Evolutionary conservation across 1,284 basidiomycete species (phyloP).

Genomic region (Coniferiporia sulphurascens): DNA sequence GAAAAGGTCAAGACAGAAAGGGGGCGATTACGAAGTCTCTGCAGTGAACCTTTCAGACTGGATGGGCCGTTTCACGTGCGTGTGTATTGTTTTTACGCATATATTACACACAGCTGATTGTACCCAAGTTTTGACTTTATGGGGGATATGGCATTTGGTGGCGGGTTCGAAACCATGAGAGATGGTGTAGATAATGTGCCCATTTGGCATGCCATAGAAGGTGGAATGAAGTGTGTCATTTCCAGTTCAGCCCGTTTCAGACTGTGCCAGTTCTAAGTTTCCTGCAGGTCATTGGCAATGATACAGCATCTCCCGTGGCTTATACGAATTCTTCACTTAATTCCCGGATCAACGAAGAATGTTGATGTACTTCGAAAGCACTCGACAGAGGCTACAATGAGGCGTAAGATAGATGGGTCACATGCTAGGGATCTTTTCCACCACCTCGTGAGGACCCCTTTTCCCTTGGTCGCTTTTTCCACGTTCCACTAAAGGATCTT

Average conservation of each 20-base stretch:
- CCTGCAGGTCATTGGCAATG: conserved; percentile 1
- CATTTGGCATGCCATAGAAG: conserved; percentile 20
- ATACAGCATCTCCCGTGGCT: conserved; percentile 17
- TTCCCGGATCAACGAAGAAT: conserved; percentile 9
- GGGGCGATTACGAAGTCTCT: not conserved
- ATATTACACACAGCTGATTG: not conserved
- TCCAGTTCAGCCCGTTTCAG: not conserved
- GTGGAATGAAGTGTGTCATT: conserved; percentile 13
- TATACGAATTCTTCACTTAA: not conserved
- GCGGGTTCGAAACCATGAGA: conserved; percentile 27
- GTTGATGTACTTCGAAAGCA: conserved; percentile 1
- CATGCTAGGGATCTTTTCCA: conserved; percentile 28
- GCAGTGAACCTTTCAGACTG: conserved; percentile 31
- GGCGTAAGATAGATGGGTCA: conserved; percentile 23
- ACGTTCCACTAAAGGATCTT: conserved; percentile 21
- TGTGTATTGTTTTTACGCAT: not conserved
- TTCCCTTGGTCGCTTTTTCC: conserved; percentile 22
- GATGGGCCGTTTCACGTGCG: conserved; percentile 29
- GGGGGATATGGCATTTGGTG: conserved; percentile 34
- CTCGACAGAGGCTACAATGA: not conserved
- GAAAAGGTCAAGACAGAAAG: conserved; percentile 13
- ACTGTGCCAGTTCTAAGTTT: not conserved
- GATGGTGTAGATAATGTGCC: conserved; percentile 21
- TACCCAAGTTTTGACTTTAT: conserved; percentile 33
- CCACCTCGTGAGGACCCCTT: not conserved